Percentiles rank a stretch among this genome's conserved stretches.
Evolutionary conservation across 2,329 filamentous ascomycete genomes (phyloP).

Genomic region (Neurospora sp.): DNA sequence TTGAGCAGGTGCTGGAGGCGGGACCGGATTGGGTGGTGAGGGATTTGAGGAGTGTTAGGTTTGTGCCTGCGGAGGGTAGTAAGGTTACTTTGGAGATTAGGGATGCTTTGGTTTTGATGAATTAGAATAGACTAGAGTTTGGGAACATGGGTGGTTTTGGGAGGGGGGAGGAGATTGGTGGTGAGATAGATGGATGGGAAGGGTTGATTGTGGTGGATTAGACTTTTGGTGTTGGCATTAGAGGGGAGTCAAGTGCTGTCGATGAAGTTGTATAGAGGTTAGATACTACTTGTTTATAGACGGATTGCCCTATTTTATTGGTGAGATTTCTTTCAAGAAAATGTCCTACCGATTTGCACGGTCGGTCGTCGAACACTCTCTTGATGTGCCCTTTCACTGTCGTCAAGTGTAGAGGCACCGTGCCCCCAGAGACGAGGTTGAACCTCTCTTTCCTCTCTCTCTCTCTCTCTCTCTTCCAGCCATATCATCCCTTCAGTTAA

Average conservation of each 20-base stretch:
- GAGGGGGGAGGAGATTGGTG: background rate
- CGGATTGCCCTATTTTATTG: background rate
- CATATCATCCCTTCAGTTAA: background rate
- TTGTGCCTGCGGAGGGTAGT: slow-evolving; percentile 37
- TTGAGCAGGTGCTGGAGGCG: slow-evolving; percentile 60
- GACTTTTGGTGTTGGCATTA: background rate
- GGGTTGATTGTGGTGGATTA: background rate
- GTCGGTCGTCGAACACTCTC: background rate
- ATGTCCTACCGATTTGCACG: background rate
- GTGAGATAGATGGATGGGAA: background rate
- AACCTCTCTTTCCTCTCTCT: background rate
- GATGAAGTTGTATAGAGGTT: background rate
- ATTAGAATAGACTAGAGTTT: background rate
- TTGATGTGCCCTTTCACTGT: background rate
- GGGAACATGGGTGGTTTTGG: background rate
- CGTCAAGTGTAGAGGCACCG: background rate
- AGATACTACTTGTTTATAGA: background rate
- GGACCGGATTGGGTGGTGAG: slow-evolving; percentile 81
- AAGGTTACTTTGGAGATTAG: slow-evolving; percentile 55
- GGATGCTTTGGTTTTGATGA: slow-evolving; percentile 11
- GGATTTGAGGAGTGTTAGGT: slow-evolving; percentile 64
- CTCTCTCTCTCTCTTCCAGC: background rate
- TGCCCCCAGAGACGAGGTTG: background rate
- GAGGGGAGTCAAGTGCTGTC: background rate
- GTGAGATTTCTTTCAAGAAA: background rate